Conservation (phyloP, 2,329 filamentous ascomycete genomes). For the Xylaria multiplex region DNA sequence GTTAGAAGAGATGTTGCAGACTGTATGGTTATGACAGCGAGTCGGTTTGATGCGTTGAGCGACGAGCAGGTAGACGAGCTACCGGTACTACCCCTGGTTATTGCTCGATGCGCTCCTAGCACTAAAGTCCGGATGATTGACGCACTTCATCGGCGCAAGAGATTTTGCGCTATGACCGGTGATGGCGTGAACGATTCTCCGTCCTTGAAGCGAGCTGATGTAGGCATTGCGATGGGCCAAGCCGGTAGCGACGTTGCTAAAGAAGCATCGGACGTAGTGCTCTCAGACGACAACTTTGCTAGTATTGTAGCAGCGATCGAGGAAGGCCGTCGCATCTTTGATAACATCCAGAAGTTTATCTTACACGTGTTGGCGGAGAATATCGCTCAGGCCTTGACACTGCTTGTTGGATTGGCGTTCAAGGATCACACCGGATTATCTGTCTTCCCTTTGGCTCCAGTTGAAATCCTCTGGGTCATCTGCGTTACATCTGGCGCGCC, state of each 20-base stretch:
- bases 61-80: constrained; percentile 72
- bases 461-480: constrained; percentile 85
- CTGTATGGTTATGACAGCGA: constrained; percentile 71
- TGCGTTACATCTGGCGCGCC: constrained; percentile 81
- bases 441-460: constrained; percentile 77
- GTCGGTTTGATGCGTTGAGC: constrained; percentile 70
- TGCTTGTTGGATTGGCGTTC: constrained; percentile 77
- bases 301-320: constrained; percentile 77
- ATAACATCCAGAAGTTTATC: constrained; percentile 81
- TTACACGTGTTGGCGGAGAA: constrained; percentile 76
- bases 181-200: constrained; percentile 81
- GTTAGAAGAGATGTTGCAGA: constrained; percentile 63
- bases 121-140: constrained; percentile 82
- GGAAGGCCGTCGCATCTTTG: constrained; percentile 76
- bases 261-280: constrained; percentile 71
- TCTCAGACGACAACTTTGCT: constrained; percentile 79
- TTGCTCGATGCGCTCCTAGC: constrained; percentile 74
- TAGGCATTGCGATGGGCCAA: constrained; percentile 73
- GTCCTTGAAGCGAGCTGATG: constrained; percentile 74
- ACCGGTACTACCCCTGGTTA: constrained; percentile 72
- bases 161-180: constrained; percentile 77
- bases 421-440: constrained; percentile 72
- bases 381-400: constrained; percentile 74
- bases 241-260: constrained; percentile 73
- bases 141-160: constrained; percentile 71